Evolutionary conservation across 2,329 filamentous ascomycete species (phyloP).

Genomic region (Domatiomyces catenatus): DNA sequence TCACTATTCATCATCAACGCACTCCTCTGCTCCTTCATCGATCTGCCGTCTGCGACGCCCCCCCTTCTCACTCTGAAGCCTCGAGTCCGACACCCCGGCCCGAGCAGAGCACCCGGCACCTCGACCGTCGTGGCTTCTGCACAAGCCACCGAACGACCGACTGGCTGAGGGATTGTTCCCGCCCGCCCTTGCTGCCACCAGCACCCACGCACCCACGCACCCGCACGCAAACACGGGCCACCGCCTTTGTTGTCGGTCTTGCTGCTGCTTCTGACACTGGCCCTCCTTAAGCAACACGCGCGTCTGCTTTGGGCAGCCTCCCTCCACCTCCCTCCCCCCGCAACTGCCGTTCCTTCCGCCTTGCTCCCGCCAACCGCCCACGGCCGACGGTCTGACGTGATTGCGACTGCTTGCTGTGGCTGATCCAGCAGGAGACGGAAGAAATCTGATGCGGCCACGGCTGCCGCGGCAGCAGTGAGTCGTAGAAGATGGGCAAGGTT

Average conservation of each 20-base stretch:
- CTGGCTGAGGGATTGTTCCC: not conserved
- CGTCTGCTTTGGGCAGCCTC: not conserved
- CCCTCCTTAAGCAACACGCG: not conserved
- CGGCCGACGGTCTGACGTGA: not conserved
- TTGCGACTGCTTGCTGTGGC: not conserved
- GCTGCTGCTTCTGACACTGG: not conserved
- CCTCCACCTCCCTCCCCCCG: not conserved
- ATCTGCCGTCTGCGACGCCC: not conserved
- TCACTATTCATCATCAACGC: not conserved
- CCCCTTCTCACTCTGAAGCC: not conserved
- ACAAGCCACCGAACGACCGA: not conserved
- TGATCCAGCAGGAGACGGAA: not conserved
- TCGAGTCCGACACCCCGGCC: not conserved
- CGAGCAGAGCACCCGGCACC: not conserved
- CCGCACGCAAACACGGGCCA: not conserved
- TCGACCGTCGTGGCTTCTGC: not conserved
- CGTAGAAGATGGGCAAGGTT: conserved; percentile 34
- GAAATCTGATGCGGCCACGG: conserved; percentile 11
- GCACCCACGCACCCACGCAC: not conserved
- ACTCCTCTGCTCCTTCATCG: not conserved
- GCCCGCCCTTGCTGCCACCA: not conserved
- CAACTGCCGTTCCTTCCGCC: not conserved
- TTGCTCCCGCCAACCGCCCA: not conserved
- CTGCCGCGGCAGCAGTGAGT: conserved; percentile 6
- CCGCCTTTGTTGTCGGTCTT: not conserved